Evolutionary conservation across 2,329 filamentous ascomycete species (phyloP), one percentile per base, ranked within the genome.

Genomic region (Paracorniculantispora psalliotae): DNA sequence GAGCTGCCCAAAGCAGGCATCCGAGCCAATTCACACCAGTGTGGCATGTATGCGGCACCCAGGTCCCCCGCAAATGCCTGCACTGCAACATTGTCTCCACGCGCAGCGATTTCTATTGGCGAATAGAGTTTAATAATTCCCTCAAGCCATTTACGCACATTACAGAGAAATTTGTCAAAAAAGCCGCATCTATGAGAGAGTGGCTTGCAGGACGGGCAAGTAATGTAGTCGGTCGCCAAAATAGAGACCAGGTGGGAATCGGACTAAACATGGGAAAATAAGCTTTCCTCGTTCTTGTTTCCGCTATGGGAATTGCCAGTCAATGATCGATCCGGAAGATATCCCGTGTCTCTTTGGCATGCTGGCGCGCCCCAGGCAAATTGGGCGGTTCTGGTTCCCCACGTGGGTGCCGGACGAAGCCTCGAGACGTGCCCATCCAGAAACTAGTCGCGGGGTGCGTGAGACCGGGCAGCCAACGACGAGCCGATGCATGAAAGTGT

Each of bases 1-100:
- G 33, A 33, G 35, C 44, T 57, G n/a, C 54, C 54, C 30, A 57
- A 57, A 57, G 23, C 46, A 30, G 54, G 4, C 23, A 57, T 41
- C 54, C 54, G 44, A 49, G 25, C n/a, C 10, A 4, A 43, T 43
- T 28, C 9, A 10, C 37, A 28, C 3, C n/a, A 15, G 15, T 39
- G 19, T 25, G 13, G 25, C 46, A 6, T 26, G 23, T 6, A 23
- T 6, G n/a, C 47, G 4, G 5, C 25, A 19, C 33, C 49, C 8
- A 37, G 25, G 41, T 41, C 50, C 50, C 28, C 50, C 13, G 23
- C 23, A 10, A 41, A 7, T 6, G 30, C 8, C 21, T 50, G 48
- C 48, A 35, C n/a, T 52, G 50, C 50, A 52, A 52, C 50, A 52
- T 52, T 39, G 30, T 33, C 30, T 33, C 6, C 12, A 6, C 12